phyloP scores from a whole-genome alignment of 768 basidiomycete genomes.

The Termitomyces sp. region DNA sequence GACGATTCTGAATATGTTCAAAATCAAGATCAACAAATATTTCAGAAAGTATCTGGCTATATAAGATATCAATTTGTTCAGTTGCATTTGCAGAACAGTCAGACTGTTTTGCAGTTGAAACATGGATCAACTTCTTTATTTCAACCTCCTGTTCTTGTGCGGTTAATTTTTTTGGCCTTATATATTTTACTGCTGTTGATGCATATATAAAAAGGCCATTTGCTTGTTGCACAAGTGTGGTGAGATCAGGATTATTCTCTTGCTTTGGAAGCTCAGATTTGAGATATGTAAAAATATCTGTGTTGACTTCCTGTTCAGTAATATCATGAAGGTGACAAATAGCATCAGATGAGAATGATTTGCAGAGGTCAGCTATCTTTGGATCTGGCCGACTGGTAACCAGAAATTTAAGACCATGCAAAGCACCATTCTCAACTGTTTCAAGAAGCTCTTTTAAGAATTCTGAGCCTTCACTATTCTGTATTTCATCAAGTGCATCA shows the following conservation, averaged over 20 bases:
- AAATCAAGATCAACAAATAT: too few species aligned
- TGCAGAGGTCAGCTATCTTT: neutral
- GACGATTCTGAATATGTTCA: too few species aligned
- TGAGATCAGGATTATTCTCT: neutral
- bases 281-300: neutral
- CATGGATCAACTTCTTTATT: too few species aligned
- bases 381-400: neutral
- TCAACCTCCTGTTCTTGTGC: too few species aligned
- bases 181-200: too few species aligned
- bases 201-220: neutral
- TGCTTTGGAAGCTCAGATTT: neutral
- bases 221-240: neutral
- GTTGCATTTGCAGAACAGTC: too few species aligned
- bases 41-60: too few species aligned
- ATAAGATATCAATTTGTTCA: too few species aligned
- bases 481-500: neutral
- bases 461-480: neutral
- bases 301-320: neutral
- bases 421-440: neutral
- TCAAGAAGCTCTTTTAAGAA: neutral
- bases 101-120: too few species aligned
- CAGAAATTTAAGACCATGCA: neutral
- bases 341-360: neutral
- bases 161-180: too few species aligned
- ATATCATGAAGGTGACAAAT: neutral